These are phyloP conservation scores for Tetrapisispora phaffii DNA, from an alignment of 805 yeast genomes.

Conservation along the genomic window DNA sequence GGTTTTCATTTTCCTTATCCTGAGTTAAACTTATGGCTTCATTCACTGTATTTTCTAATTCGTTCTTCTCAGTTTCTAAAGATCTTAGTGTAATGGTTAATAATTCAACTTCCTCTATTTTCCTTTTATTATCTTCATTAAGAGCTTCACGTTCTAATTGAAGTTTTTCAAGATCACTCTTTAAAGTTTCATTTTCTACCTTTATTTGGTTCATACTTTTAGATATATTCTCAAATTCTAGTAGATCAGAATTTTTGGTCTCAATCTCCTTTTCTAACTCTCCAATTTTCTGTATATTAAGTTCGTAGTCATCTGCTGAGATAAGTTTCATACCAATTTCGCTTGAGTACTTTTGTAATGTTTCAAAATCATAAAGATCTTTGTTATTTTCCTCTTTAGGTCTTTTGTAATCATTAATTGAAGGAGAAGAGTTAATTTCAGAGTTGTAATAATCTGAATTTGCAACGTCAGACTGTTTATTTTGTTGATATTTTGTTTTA, in stretches of 20 bases:
- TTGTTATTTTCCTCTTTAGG: neutral
- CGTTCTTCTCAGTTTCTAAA: neutral
- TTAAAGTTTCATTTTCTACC: neutral
- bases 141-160: neutral
- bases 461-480: too few relatives aligned
- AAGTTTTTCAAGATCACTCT: neutral
- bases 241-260: neutral
- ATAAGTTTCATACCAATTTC: neutral
- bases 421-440: neutral
- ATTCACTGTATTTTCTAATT: neutral
- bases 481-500: neutral
- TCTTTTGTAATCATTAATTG: neutral
- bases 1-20: neutral
- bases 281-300: neutral
- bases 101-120: neutral
- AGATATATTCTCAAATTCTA: neutral
- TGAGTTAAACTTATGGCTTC: neutral
- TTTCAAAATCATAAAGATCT: neutral
- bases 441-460: too few relatives aligned
- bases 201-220: neutral
- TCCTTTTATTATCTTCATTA: neutral
- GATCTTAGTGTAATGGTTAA: neutral
- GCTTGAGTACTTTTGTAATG: neutral
- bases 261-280: neutral
- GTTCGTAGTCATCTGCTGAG: conserved; percentile 5